These are phyloP conservation scores for Penicillium samsonianum DNA, from an alignment of 495 filamentous ascomycete genomes.

Conservation along the genomic window DNA sequence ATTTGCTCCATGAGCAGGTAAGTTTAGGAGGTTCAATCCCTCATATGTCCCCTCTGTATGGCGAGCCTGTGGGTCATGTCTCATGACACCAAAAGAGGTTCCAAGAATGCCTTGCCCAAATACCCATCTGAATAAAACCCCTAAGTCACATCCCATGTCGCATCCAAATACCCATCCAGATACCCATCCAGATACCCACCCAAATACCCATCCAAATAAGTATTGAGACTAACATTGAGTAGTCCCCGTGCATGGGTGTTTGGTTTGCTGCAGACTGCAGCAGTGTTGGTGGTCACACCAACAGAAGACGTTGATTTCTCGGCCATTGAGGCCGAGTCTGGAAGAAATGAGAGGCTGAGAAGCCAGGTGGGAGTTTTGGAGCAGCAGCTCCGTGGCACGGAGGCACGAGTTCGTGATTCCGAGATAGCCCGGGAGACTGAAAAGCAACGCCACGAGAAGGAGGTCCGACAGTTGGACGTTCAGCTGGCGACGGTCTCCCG, in stretches of 20 bases:
- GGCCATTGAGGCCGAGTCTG: not conserved
- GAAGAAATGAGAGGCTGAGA: not conserved
- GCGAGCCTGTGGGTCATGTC: not conserved
- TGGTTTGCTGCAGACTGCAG: not conserved
- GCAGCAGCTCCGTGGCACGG: conserved; percentile 1
- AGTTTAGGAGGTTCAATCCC: not conserved
- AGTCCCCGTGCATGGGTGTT: not conserved
- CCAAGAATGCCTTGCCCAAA: not conserved
- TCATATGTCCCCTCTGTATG: not conserved
- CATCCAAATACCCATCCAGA: not conserved
- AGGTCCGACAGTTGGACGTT: not conserved
- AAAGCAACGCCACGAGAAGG: not conserved
- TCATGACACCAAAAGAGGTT: not conserved
- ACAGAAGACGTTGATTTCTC: not conserved
- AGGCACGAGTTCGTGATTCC: not conserved
- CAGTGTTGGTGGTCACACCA: not conserved
- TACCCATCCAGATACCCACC: not conserved
- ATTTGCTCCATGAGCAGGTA: not conserved
- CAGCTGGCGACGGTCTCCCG: not conserved
- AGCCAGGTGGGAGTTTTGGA: not conserved
- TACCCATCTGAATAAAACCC: not conserved
- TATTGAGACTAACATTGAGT: not conserved
- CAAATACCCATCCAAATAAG: not conserved
- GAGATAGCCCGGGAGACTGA: not conserved
- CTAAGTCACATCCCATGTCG: not conserved